Percentiles rank a stretch among this genome's conserved stretches.
Conservation (phyloP, 257 asterid species). For the Agastache rugosa region DNA sequence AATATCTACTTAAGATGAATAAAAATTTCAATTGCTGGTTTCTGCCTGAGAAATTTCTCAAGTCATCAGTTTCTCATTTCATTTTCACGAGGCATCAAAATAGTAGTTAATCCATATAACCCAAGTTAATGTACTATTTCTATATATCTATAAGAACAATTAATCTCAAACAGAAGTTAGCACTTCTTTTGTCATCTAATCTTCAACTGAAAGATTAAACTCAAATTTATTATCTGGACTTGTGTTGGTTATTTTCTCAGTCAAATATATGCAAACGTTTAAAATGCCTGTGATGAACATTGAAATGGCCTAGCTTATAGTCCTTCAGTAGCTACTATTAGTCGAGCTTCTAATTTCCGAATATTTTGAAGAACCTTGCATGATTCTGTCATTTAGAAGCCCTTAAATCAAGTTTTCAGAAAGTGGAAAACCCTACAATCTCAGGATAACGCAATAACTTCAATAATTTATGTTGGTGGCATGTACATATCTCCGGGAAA, state of each 20-base stretch:
- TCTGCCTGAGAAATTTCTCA: slow-evolving; percentile 5
- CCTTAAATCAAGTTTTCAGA: background rate
- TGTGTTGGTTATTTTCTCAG: background rate
- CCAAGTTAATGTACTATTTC: background rate
- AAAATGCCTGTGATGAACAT: background rate
- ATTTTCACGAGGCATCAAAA: background rate
- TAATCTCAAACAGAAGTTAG: background rate
- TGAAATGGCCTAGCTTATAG: slow-evolving; percentile 17
- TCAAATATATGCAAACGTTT: background rate
- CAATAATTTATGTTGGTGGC: slow-evolving; percentile 39
- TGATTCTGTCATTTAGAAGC: slow-evolving; percentile 28
- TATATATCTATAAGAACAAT: background rate
- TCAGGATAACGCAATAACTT: background rate
- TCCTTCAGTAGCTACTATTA: background rate
- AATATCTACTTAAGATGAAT: slow-evolving; percentile 3
- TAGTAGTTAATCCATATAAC: background rate
- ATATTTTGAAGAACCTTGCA: slow-evolving; percentile 5
- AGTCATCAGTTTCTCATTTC: background rate
- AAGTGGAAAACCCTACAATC: background rate
- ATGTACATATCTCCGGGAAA: slow-evolving; percentile 31
- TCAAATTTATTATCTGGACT: background rate
- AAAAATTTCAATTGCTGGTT: background rate
- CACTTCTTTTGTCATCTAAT: background rate
- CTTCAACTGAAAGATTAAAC: background rate
- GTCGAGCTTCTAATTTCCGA: background rate